Evolutionary conservation across 495 filamentous ascomycete genomes (phyloP).

Genomic region (Corynascus novoguineensis): DNA sequence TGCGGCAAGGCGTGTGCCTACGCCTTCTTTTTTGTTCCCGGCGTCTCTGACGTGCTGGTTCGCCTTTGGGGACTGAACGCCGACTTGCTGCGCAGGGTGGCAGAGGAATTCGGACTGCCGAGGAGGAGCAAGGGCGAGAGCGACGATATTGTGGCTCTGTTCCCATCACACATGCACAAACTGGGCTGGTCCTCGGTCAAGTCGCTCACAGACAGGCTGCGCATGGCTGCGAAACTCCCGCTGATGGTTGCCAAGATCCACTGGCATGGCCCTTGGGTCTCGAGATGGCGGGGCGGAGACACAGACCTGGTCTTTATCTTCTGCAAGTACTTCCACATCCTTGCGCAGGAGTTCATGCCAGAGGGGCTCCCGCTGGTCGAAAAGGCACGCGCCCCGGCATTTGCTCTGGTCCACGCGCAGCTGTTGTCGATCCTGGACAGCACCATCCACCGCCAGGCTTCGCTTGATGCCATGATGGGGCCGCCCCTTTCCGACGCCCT

Average conservation of each 20-base stretch:
- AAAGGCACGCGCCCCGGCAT: constrained; percentile 69
- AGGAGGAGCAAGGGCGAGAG: constrained; percentile 42
- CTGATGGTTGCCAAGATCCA: constrained; percentile 64
- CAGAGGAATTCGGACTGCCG: constrained; percentile 57
- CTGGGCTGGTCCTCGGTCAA: constrained; percentile 67
- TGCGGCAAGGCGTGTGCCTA: constrained; percentile 92
- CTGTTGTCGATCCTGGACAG: constrained; percentile 75
- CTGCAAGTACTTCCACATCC: constrained; percentile 80
- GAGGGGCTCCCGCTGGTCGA: constrained; percentile 52
- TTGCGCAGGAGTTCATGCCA: constrained; percentile 76
- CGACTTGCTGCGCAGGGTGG: constrained; percentile 61
- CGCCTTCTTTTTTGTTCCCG: constrained; percentile 93
- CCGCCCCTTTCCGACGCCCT: constrained; percentile 74
- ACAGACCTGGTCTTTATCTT: constrained; percentile 94
- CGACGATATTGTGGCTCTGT: constrained; percentile 61
- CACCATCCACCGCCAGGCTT: constrained; percentile 70
- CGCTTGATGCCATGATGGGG: constrained; percentile 47
- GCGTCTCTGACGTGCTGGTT: constrained; percentile 79
- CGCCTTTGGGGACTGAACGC: constrained; percentile 71
- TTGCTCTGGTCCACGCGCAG: constrained; percentile 81
- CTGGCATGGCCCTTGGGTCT: constrained; percentile 83
- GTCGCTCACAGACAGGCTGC: constrained; percentile 58
- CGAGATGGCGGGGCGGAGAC: constrained; percentile 83
- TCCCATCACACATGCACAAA: constrained; percentile 64
- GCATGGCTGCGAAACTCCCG: constrained; percentile 60